Base-by-base conservation (phyloP, 768 basidiomycete genomes). In the Chalciporus piperatus region DNA sequence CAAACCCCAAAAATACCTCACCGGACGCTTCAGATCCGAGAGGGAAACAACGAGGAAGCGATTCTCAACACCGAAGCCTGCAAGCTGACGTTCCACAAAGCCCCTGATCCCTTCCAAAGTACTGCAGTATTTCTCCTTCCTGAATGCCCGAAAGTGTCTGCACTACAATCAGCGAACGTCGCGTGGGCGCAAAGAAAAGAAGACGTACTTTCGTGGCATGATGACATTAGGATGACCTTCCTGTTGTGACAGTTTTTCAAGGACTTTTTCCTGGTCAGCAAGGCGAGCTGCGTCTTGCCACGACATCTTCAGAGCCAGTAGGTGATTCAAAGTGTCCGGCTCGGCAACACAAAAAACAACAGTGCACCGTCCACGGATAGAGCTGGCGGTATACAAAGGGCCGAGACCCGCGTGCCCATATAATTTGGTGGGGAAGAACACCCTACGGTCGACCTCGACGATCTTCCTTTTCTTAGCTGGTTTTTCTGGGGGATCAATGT, bases 121-220 rank as follows among this genome's bases (percentile, higher is more conserved):
- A 4, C 22, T 22, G 22, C 22, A 22, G 4, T 2, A 22, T 22
- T 22, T 22, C 22, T 4, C 22, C 22, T 22, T 32, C 30, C 8
- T 32, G 52, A 54, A 56, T 52, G 22, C 72, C 68, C n/a, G n/a
- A n/a, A n/a, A n/a, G 6, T 20, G 42, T 30, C 58, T 56, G 50
- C 25, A 17, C 9, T 12, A 30, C 10, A 12, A 7, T 30, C 30
- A 30, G 30, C 12, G 30, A 30, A 30, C 10, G 30, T 9, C 33
- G 13, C 41, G 27, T 30, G n/a, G 32, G 28, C 39, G 20, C 17
- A 11, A 41, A 3, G 22, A 50, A 19, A 37, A 35, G 33, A n/a
- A 35, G 33, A 10, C 42, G 3, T 27, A 50, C 50, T 12, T 23
- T 32, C 51, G 4, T 0, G 50, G 49, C 3, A 51, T n/a, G 27